Evolutionary conservation across 1,139 yeast species (phyloP), one percentile per base, ranked within the genome.

Genomic region (Wickerhamomyces sp.): DNA sequence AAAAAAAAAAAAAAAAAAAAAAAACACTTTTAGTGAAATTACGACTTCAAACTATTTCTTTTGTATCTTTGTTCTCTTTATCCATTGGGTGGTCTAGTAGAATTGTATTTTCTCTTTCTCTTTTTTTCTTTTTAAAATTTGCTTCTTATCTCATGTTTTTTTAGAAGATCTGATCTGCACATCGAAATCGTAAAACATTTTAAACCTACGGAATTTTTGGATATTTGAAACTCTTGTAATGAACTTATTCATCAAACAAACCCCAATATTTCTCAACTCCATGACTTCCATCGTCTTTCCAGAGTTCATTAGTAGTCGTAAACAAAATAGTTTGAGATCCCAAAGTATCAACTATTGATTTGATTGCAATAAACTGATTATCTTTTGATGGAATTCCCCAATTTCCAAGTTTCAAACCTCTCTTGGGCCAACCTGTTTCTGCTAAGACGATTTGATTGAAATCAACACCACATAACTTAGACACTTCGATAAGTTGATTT

Each of bases 391-490:
- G 85, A 33, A 79, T 79, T 49, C 85, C 82, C 34, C 32, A 31
- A 38, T 61, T 67, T 50, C 86, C 86, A 54, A 64, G 69, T 38
- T 70, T 58, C 45, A 67, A 59, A 51, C 89, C 89, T 47, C 69
- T 57, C 19, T 81, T 72, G 44, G 91, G 91, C 91, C 91, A 82
- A 34, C 91, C 91, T 30, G 86, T 72, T 61, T 82, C 91, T 32
- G 82, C 72, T 49, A 82, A 72, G 44, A 79, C 59, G 28, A 78
- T 72, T 17, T 57, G 49, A 59, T 80, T 78, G 5, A 31, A 37
- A 36, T 61, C 53, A 42, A 71, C 66, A 41, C 73, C 75, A 67
- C 91, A 83, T 26, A 75, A 76, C 41, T 70, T 59, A 55, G 70
- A 65, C 47, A 82, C 78, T 55, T 73, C 65, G 44, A 73, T 65